Evolutionary conservation across 2,329 filamentous ascomycete genomes (phyloP).

Genomic region (Colletotrichum nymphaeae): DNA sequence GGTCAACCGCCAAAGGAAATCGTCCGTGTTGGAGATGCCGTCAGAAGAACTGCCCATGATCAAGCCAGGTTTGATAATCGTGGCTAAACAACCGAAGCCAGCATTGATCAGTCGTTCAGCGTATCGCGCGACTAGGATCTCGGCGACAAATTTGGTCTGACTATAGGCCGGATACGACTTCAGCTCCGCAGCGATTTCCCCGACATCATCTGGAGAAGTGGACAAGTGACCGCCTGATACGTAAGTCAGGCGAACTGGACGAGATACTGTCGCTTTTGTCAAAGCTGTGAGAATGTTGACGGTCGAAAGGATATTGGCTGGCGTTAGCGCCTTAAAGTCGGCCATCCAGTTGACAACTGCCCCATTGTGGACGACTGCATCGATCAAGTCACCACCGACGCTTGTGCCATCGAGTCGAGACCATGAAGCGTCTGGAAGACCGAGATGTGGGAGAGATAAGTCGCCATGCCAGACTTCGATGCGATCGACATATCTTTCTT

Average conservation of each 20-base stretch:
- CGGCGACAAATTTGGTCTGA: slow-evolving; percentile 41
- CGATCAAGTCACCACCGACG: neutral
- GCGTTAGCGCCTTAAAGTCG: slow-evolving; percentile 11
- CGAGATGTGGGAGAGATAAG: slow-evolving; percentile 8
- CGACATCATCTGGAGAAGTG: slow-evolving; percentile 6
- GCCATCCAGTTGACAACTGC: slow-evolving; percentile 33
- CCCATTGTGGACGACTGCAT: slow-evolving; percentile 27
- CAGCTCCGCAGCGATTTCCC: slow-evolving; percentile 6
- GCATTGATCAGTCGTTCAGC: neutral
- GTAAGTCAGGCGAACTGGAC: slow-evolving; percentile 12
- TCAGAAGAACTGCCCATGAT: slow-evolving; percentile 37
- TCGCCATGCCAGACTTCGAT: slow-evolving; percentile 33
- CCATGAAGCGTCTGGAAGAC: slow-evolving; percentile 11
- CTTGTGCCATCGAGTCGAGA: slow-evolving; percentile 13
- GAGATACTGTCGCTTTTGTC: neutral
- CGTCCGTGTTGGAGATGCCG: slow-evolving; percentile 40
- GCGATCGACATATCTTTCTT: slow-evolving; percentile 1
- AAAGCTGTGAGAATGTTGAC: slow-evolving; percentile 14
- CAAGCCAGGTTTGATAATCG: slow-evolving; percentile 38
- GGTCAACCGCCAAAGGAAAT: slow-evolving; percentile 39
- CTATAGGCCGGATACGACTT: slow-evolving; percentile 32
- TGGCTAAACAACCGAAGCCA: slow-evolving; percentile 7
- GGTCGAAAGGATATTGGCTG: slow-evolving; percentile 22
- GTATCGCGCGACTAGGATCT: slow-evolving; percentile 32
- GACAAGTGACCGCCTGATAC: slow-evolving; percentile 29